phyloP scores from a whole-genome alignment of 306 rosid genomes.

The Astragalus glycyphyllos region DNA sequence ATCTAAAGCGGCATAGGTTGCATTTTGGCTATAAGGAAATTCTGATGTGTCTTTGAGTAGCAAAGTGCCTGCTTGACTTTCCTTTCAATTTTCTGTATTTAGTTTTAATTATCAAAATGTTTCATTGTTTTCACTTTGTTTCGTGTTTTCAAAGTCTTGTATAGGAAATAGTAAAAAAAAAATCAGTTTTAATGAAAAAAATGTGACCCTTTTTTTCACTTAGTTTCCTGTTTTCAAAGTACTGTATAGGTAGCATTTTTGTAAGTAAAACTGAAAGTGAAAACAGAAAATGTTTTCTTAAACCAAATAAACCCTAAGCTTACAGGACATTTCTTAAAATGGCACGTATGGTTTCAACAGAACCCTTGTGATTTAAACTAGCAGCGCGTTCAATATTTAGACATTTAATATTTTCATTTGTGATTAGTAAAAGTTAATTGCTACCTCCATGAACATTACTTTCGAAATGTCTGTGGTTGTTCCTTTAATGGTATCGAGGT shows the following conservation, averaged over 20 bases:
- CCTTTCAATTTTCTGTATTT: background rate
- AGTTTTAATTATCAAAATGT: background rate
- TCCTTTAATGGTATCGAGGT: background rate
- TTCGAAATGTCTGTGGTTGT: conserved; percentile 20
- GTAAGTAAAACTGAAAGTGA: no score
- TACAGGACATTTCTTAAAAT: background rate
- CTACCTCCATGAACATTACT: background rate
- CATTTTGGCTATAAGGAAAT: conserved; percentile 28
- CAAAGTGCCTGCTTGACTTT: background rate
- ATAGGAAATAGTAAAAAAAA: background rate
- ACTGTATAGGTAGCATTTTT: no score
- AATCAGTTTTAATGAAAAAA: no score
- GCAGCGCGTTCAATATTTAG: conserved; percentile 1
- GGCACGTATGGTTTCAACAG: conserved; percentile 1
- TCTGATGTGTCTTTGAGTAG: conserved; percentile 25
- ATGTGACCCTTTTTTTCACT: no score
- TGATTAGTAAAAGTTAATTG: conserved; percentile 12
- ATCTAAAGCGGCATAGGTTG: conserved; percentile 21
- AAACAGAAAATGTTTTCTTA: background rate
- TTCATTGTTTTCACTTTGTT: background rate
- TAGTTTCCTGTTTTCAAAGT: background rate
- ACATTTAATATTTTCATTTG: conserved; percentile 3
- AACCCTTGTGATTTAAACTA: background rate
- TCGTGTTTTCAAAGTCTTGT: conserved; percentile 7
- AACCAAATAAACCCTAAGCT: background rate